phyloP scores from a whole-genome alignment of 2,329 filamentous ascomycete species.

The Tolypocladium nubicola region DNA sequence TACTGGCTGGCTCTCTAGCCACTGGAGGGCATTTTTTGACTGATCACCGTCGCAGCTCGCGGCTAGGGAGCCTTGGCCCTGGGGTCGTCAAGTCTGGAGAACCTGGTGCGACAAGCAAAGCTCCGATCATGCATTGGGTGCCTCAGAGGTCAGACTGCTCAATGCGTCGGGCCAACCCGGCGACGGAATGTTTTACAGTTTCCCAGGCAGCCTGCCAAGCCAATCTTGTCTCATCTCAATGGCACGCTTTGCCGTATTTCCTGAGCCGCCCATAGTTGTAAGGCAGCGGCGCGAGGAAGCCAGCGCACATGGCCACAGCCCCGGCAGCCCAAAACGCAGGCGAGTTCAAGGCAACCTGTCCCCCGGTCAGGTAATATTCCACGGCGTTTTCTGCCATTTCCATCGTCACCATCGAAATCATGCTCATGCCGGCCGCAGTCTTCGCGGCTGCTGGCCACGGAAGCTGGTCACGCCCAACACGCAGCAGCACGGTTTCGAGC shows the following conservation, averaged over 20 bases:
- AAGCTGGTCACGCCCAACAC: slow-evolving; percentile 34
- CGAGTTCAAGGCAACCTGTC: slow-evolving; percentile 32
- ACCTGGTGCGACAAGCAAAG: not conserved
- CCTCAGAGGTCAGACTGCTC: not conserved
- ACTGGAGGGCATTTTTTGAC: not conserved
- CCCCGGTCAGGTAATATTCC: slow-evolving; percentile 44
- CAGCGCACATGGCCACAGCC: slow-evolving; percentile 28
- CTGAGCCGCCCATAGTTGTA: slow-evolving; percentile 41
- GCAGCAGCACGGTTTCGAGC: slow-evolving; percentile 41
- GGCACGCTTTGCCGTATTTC: slow-evolving; percentile 37
- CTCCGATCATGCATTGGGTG: not conserved
- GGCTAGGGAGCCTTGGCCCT: not conserved
- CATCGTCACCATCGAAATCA: slow-evolving; percentile 50
- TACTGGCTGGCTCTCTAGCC: too few species aligned
- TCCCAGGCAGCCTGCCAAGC: not conserved
- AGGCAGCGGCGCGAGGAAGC: slow-evolving; percentile 38
- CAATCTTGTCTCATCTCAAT: slow-evolving; percentile 17
- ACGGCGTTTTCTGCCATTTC: slow-evolving; percentile 43
- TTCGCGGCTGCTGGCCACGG: slow-evolving; percentile 33
- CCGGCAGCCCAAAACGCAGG: slow-evolving; percentile 43
- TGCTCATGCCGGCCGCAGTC: slow-evolving; percentile 47
- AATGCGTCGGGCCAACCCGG: not conserved
- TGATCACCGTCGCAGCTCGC: not conserved
- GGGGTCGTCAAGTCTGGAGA: not conserved
- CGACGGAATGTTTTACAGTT: not conserved